phyloP scores from a whole-genome alignment of 163 green algal species.

The Picocystis sp. region DNA sequence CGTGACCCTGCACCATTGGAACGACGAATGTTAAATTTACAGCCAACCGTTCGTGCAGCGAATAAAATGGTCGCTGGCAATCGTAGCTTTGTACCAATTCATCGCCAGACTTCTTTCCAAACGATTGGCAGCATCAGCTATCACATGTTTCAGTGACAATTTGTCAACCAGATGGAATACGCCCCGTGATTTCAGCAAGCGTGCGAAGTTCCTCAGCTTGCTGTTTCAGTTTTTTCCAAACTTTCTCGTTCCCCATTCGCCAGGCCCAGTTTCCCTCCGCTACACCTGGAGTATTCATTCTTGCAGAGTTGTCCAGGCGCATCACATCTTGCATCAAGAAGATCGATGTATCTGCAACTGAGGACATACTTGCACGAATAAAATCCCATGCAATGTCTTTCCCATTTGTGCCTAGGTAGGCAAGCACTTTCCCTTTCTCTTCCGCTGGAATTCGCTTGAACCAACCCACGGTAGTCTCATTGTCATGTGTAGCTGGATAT shows the following conservation, averaged over 20 bases:
- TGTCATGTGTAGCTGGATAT: constrained; percentile 96
- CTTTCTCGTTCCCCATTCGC: constrained; percentile 43
- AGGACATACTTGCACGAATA: constrained; percentile 52
- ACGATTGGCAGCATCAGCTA: too few relatives aligned
- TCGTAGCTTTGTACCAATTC: too few relatives aligned
- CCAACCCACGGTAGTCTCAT: constrained; percentile 33
- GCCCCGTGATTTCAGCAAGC: too few relatives aligned
- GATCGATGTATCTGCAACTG: constrained; percentile 42
- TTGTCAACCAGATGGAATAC: too few relatives aligned
- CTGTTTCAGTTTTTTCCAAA: constrained; percentile 23
- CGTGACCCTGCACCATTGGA: too few relatives aligned
- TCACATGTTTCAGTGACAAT: too few relatives aligned
- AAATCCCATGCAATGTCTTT: constrained; percentile 69
- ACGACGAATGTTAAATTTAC: too few relatives aligned
- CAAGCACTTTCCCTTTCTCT: constrained; percentile 29
- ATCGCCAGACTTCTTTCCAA: too few relatives aligned
- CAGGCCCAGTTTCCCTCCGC: constrained; percentile 82
- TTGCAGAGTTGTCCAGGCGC: constrained; percentile 66
- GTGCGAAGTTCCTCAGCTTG: too few relatives aligned
- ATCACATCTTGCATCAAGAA: constrained; percentile 87
- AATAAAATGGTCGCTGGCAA: too few relatives aligned
- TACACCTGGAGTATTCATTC: constrained; percentile 91
- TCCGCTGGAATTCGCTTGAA: constrained; percentile 29
- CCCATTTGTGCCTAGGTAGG: constrained; percentile 41
- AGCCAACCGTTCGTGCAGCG: too few relatives aligned